phyloP scores from a whole-genome alignment of 228 moss, liverwort and hornwort species.

The Sphagnum magellanicum region DNA sequence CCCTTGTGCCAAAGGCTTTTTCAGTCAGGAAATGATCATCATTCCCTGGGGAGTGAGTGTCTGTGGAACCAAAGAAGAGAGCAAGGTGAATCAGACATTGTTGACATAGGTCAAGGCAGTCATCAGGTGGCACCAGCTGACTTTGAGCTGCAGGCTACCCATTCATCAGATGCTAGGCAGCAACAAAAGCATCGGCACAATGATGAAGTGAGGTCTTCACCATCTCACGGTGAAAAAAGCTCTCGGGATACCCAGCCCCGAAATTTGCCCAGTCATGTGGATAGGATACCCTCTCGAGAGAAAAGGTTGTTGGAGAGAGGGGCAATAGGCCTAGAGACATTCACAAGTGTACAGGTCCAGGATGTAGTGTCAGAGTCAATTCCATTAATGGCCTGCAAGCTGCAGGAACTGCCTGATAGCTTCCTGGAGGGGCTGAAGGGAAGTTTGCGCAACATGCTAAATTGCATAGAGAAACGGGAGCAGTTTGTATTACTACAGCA shows the following conservation, averaged over 20 bases:
- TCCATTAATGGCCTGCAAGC: slow-evolving; percentile 68
- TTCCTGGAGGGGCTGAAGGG: slow-evolving; percentile 74
- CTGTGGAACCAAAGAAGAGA: slow-evolving; percentile 47
- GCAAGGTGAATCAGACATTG: slow-evolving; percentile 39
- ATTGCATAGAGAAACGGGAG: slow-evolving; percentile 76
- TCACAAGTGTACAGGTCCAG: slow-evolving; percentile 62
- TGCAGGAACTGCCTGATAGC: slow-evolving; percentile 74
- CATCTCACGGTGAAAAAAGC: slow-evolving; percentile 64
- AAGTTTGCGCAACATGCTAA: slow-evolving; percentile 75
- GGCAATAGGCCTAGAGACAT: slow-evolving; percentile 46
- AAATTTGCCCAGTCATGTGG: slow-evolving; percentile 38
- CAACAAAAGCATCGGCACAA: slow-evolving; percentile 51
- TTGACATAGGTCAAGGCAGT: slow-evolving; percentile 60
- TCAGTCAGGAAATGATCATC: slow-evolving; percentile 56
- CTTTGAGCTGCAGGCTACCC: slow-evolving; percentile 33
- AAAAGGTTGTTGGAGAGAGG: slow-evolving; percentile 41
- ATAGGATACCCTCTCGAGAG: slow-evolving; percentile 49
- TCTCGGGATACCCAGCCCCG: slow-evolving; percentile 64
- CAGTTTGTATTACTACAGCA: slow-evolving; percentile 83
- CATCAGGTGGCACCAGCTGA: slow-evolving; percentile 42
- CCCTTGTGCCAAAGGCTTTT: slow-evolving; percentile 69
- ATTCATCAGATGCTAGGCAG: slow-evolving; percentile 48
- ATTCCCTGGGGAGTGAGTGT: slow-evolving; percentile 62
- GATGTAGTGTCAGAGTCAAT: slow-evolving; percentile 86
- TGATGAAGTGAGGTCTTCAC: slow-evolving; percentile 78